Evolutionary conservation across 768 basidiomycete genomes (phyloP).

Genomic region (Termitomyces eurrhizus): DNA sequence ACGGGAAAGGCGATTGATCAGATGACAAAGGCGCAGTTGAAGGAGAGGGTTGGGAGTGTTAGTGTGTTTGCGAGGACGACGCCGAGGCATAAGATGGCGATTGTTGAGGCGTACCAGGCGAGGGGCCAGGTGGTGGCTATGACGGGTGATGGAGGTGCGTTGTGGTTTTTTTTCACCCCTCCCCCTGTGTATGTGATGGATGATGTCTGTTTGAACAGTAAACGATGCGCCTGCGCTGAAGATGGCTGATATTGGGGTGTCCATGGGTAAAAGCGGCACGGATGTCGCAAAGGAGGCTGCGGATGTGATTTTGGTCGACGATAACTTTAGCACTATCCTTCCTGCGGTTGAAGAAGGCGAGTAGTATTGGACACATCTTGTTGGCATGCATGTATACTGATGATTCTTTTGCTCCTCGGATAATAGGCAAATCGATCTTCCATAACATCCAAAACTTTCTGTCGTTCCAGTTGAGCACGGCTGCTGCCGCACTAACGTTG

Average conservation of each 20-base stretch:
- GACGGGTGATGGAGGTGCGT: slow-evolving; percentile 93
- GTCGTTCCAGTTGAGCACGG: slow-evolving; percentile 94
- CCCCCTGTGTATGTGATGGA: background rate
- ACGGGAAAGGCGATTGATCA: slow-evolving; percentile 84
- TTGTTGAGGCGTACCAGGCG: slow-evolving; percentile 90
- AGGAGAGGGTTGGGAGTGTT: slow-evolving; percentile 76
- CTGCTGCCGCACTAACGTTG: slow-evolving; percentile 92
- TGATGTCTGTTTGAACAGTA: slow-evolving; percentile 36
- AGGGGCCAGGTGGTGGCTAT: slow-evolving; percentile 91
- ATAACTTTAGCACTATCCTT: slow-evolving; percentile 93
- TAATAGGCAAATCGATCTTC: slow-evolving; percentile 92
- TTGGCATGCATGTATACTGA: slow-evolving; percentile 7
- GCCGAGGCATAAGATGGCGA: slow-evolving; percentile 96
- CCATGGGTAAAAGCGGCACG: slow-evolving; percentile 98
- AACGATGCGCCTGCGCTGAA: slow-evolving; percentile 97
- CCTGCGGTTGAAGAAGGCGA: slow-evolving; percentile 91
- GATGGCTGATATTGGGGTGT: slow-evolving; percentile 97
- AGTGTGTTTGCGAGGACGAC: slow-evolving; percentile 95
- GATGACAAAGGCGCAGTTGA: slow-evolving; percentile 76
- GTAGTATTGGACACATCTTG: slow-evolving; percentile 10
- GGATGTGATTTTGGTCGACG: slow-evolving; percentile 94
- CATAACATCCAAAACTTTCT: slow-evolving; percentile 99
- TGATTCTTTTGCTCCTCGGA: slow-evolving; percentile 8
- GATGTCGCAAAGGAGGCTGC: slow-evolving; percentile 99
- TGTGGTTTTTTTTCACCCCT: background rate